Conservation (phyloP, 108 stramenopile genomes). For the Parietichytrium sp. region DNA sequence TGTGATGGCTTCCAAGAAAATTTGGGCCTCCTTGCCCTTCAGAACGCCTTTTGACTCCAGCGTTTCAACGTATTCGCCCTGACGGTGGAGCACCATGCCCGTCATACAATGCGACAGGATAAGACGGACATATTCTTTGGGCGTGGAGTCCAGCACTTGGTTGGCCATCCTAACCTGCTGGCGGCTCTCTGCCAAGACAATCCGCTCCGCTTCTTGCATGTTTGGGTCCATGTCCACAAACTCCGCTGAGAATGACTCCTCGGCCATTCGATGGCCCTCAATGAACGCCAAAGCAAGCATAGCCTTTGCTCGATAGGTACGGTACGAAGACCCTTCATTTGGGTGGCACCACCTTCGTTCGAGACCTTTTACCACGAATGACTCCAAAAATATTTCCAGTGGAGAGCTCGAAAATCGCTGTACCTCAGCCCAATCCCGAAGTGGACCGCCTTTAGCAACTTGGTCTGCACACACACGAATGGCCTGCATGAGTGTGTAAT, state of each 20-base stretch:
- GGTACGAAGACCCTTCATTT: neutral
- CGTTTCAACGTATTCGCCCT: no score
- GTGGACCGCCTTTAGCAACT: neutral
- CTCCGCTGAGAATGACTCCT: neutral
- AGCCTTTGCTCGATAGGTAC: neutral
- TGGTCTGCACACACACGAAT: neutral
- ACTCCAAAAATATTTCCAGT: neutral
- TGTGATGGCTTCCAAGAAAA: no score
- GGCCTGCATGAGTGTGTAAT: conserved; percentile 13
- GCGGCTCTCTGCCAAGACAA: no score
- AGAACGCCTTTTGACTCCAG: no score
- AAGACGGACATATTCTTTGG: no score
- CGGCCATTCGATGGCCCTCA: neutral
- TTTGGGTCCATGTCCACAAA: neutral
- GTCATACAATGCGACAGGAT: no score
- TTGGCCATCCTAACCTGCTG: no score
- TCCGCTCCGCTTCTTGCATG: no score
- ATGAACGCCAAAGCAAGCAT: conserved; percentile 8
- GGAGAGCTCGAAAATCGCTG: neutral
- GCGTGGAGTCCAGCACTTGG: no score
- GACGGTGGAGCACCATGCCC: no score
- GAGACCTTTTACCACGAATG: neutral
- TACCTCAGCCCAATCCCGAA: neutral
- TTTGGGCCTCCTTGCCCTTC: no score
- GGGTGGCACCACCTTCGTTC: neutral